phyloP scores from a whole-genome alignment of 805 yeast species.

The Phaffomyces antillensis region DNA sequence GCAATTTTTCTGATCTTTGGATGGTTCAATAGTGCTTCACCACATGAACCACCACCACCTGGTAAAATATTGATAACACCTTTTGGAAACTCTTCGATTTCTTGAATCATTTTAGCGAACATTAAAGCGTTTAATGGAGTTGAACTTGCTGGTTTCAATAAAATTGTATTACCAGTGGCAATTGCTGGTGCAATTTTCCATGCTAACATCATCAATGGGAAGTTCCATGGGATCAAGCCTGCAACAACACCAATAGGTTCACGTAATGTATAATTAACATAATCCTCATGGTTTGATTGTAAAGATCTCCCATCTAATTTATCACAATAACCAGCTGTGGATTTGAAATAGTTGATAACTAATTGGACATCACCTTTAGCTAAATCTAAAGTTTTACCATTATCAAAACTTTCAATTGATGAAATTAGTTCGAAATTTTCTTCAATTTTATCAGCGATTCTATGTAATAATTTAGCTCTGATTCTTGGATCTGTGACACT shows the following conservation, averaged over 20 bases:
- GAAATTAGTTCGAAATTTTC: conserved; percentile 56
- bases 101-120: conserved; percentile 51
- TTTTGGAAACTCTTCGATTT: conserved; percentile 58
- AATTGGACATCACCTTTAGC: conserved; percentile 62
- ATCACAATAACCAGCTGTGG: conserved; percentile 68
- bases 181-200: conserved; percentile 79
- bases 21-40: conserved; percentile 62
- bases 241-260: conserved; percentile 82
- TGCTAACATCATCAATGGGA: conserved; percentile 70
- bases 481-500: conserved; percentile 47
- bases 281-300: conserved; percentile 50
- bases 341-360: conserved; percentile 57
- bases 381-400: conserved; percentile 64
- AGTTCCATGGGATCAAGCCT: conserved; percentile 80
- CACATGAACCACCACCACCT: conserved; percentile 67
- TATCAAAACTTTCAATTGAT: conserved; percentile 63
- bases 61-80: conserved; percentile 72
- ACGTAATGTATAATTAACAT: conserved; percentile 57
- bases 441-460: conserved; percentile 65
- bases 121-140: conserved; percentile 68
- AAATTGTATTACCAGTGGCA: conserved; percentile 67
- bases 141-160: conserved; percentile 68
- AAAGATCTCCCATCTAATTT: conserved; percentile 57
- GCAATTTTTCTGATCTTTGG: conserved; percentile 68
- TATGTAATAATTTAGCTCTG: conserved; percentile 47